A percentile compares a stretch with the other conserved stretches of the same genome.
Evolutionary conservation across 225 moss, liverwort and hornwort genomes (phyloP).

Genomic region (Antitrichia curtipendula): DNA sequence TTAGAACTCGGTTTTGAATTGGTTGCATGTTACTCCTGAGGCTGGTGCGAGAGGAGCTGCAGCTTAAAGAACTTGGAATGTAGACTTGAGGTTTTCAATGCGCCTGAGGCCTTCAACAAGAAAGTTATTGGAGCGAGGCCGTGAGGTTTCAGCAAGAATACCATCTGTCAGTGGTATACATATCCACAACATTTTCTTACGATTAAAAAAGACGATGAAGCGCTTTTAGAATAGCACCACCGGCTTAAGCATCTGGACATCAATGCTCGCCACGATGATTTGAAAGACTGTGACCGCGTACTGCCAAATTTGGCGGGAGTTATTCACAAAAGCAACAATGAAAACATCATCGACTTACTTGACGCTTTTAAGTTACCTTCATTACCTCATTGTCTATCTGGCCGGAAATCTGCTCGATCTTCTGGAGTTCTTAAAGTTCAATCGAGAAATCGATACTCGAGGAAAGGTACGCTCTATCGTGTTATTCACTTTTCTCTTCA

Average conservation of each 20-base stretch:
- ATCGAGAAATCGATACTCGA: slow-evolving; percentile 1
- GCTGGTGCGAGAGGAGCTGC: not conserved
- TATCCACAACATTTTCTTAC: not conserved
- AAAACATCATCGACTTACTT: slow-evolving; percentile 37
- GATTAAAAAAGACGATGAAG: not conserved
- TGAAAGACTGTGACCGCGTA: not conserved
- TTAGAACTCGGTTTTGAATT: not conserved
- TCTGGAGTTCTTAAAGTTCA: slow-evolving; percentile 25
- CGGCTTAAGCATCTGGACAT: not conserved
- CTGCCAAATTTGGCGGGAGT: not conserved
- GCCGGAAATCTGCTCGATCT: slow-evolving; percentile 70
- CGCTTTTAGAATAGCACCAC: not conserved
- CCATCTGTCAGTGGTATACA: not conserved
- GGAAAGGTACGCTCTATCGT: slow-evolving; percentile 3
- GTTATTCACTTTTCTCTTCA: not conserved
- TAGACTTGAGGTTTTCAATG: not conserved
- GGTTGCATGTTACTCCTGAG: not conserved
- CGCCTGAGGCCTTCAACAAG: not conserved
- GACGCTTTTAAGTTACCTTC: slow-evolving; percentile 50
- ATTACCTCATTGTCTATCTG: slow-evolving; percentile 61
- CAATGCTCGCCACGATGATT: not conserved
- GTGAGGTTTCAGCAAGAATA: not conserved
- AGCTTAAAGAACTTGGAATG: not conserved
- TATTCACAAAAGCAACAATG: slow-evolving; percentile 10
- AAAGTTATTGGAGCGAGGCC: not conserved